phyloP scores from a whole-genome alignment of 1,139 yeast species.

The Williopsis jadinii region DNA sequence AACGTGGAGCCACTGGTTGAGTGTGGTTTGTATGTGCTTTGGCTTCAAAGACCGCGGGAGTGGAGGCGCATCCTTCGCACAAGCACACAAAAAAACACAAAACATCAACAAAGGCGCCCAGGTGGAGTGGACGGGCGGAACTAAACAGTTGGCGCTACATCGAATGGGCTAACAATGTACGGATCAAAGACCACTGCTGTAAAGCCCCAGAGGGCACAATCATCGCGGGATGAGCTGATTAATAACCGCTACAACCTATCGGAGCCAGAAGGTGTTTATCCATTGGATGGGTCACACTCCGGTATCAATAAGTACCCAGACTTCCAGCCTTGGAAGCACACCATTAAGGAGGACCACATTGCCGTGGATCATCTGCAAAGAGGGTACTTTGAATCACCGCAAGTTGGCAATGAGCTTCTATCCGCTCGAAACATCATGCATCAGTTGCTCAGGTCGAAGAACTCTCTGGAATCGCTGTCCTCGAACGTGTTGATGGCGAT shows the following conservation, averaged over 20 bases:
- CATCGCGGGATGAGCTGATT: slow-evolving; percentile 19
- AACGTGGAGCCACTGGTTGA: no score
- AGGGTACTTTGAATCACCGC: slow-evolving; percentile 50
- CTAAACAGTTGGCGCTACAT: no score
- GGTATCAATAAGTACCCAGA: slow-evolving; percentile 43
- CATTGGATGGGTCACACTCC: slow-evolving; percentile 11
- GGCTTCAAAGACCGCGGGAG: no score
- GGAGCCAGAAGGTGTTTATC: slow-evolving; percentile 19
- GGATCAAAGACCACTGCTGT: no score
- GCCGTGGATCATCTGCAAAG: slow-evolving; percentile 46
- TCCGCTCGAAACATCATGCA: slow-evolving; percentile 44
- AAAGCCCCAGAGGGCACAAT: slow-evolving; percentile 4
- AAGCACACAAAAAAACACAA: no score
- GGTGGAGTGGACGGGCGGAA: no score
- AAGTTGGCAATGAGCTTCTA: slow-evolving; percentile 51
- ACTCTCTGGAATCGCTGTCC: slow-evolving; percentile 55
- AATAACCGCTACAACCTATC: slow-evolving; percentile 16
- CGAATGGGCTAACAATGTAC: no score
- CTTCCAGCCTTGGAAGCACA: slow-evolving; percentile 72
- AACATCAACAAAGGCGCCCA: no score
- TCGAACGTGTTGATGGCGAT: slow-evolving; percentile 60
- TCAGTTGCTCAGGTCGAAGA: slow-evolving; percentile 34
- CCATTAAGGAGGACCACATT: slow-evolving; percentile 44
- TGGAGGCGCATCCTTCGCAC: no score
- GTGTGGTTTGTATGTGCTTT: no score